Evolutionary conservation across 208 protist species (phyloP).

Genomic region (Naegleria fowleri): DNA sequence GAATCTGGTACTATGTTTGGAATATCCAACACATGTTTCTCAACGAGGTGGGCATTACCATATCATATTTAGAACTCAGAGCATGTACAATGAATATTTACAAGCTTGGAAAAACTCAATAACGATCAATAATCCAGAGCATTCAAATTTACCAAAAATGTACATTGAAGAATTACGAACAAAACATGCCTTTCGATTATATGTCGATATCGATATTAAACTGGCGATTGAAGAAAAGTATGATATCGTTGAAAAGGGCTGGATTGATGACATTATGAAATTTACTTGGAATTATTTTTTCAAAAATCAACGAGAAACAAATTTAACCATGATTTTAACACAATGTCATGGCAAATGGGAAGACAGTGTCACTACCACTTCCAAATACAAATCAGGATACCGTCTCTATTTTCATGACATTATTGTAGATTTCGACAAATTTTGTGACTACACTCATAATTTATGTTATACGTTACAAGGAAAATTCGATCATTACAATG

Average conservation of each 20-base stretch:
- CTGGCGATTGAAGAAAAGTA: background rate
- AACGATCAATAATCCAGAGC: no score
- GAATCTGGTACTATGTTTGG: background rate
- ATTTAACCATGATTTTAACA: background rate
- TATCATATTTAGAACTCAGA: background rate
- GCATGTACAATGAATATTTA: background rate
- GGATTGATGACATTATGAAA: background rate
- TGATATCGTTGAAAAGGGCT: background rate
- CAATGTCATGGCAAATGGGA: background rate
- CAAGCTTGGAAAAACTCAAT: background rate
- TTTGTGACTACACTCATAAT: background rate
- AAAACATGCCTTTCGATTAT: background rate
- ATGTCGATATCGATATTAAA: background rate
- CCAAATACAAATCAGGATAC: constrained; percentile 18
- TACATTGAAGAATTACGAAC: constrained; percentile 6
- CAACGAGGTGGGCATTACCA: constrained; percentile 17
- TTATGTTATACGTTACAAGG: background rate
- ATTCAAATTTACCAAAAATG: background rate
- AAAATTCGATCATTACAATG: background rate
- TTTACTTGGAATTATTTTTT: background rate
- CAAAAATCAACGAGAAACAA: background rate
- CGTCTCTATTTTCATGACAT: background rate
- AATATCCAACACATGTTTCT: constrained; percentile 7
- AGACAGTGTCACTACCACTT: background rate
- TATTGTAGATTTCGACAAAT: background rate